Base-by-base conservation (phyloP, 2,329 filamentous ascomycete species). In the Metarhizium anisopliae region DNA sequence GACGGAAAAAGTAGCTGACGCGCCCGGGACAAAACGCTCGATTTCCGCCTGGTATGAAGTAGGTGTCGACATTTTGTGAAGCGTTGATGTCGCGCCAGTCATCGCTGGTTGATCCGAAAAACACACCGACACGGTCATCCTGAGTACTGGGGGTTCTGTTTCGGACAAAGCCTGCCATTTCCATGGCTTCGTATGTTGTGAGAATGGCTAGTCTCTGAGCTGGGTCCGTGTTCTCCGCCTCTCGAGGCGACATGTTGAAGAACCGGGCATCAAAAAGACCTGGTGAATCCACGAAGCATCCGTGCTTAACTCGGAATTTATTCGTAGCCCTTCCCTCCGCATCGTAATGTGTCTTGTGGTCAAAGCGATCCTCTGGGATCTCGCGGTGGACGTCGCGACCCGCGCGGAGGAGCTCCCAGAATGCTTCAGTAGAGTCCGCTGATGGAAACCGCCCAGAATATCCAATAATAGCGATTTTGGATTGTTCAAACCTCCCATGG, bases 211-310 rank as follows among this genome's bases (percentile, higher is more conserved):
- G 73, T 60, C 88, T 79, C 65, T 89, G 87, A 75, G 86, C 86
- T 0, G 88, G 88, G 66, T 91, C 88, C 1, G 83, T 86, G 62
- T 89, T 83, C 45, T 80, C 78, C n/a, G 87, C 56, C 69, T 91
- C 87, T 60, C 84, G 79, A 3, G 87, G 87, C 47, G 86, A 90
- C 80, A 91, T 89, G 67, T 87, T 87, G 78, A 91, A 91, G 74
- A 92, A 90, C 0, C 80, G 75, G 4, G 85, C 80, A 63, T 92
- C 87, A 63, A 91, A 91, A 25, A 85, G 74, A 55, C 84, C 85
- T 0, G 87, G 85, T 55, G 87, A 77, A 42, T 89, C 79, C 55
- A 89, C 67, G 61, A 71, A 90, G 71, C 84, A 87, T 10, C 87
- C 87, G 60, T 81, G 88, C 3, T 81, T 82, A 2, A 83, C 86